Percentiles rank a stretch among this genome's conserved stretches.
Conservation (phyloP, 768 basidiomycete species). For the Tricholomella constricta region DNA sequence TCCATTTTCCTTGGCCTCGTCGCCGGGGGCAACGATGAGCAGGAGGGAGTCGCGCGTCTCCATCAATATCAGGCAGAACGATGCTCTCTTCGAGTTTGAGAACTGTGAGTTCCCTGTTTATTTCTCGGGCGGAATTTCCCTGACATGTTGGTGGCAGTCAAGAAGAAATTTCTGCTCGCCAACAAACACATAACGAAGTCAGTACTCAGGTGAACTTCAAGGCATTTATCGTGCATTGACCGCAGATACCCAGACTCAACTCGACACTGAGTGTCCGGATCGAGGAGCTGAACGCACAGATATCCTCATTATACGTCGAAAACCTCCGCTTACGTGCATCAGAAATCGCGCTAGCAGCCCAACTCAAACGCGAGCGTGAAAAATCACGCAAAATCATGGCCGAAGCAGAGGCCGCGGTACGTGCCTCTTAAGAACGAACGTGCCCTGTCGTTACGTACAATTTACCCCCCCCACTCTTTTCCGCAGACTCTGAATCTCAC, state of each 20-base stretch:
- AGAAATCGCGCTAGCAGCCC: conserved; percentile 72
- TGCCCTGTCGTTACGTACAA: conserved; percentile 13
- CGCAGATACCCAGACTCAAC: conserved; percentile 58
- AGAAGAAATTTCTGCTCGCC: conserved; percentile 89
- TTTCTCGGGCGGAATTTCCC: conserved; percentile 17
- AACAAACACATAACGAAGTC: conserved; percentile 93
- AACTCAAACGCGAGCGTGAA: conserved; percentile 80
- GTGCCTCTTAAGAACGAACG: conserved; percentile 16
- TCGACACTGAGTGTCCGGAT: conserved; percentile 82
- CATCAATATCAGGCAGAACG: conserved; percentile 67
- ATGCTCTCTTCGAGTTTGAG: conserved; percentile 83
- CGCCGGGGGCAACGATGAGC: conserved; percentile 45
- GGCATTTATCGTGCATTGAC: conserved; percentile 1
- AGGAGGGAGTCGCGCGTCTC: conserved; percentile 67
- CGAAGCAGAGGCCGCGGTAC: conserved; percentile 76
- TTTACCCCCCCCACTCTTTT: conserved; percentile 7
- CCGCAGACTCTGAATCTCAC: conserved; percentile 58
- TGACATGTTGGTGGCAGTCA: conserved; percentile 59
- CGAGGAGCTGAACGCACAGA: conserved; percentile 82
- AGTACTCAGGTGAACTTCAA: conserved; percentile 20
- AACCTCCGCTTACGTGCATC: conserved; percentile 81
- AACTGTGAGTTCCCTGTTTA: conserved; percentile 58
- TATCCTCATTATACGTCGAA: conserved; percentile 80
- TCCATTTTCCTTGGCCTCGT: conserved; percentile 22
- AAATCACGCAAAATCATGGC: conserved; percentile 71